A percentile compares a stretch with the other conserved stretches of the same genome.
phyloP scores from a whole-genome alignment of 1,284 basidiomycete genomes.

The Testicularia cyperi region DNA sequence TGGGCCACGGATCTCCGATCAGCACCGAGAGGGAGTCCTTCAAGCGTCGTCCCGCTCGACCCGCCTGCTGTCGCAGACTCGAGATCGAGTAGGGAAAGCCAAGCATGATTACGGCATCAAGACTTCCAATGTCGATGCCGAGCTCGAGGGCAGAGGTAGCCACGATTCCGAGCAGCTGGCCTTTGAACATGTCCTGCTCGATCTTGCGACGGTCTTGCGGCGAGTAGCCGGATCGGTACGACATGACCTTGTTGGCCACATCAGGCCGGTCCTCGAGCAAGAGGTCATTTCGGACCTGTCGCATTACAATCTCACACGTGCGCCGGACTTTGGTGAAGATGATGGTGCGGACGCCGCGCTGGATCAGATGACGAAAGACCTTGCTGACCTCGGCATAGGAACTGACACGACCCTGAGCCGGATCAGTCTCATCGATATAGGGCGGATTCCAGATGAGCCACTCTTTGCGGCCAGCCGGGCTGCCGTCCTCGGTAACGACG shows the following conservation, averaged over 20 bases:
- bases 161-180: conserved; percentile 77
- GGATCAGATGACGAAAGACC: conserved; percentile 79
- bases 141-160: conserved; percentile 88
- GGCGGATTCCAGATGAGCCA: conserved; percentile 66
- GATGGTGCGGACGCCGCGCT: conserved; percentile 76
- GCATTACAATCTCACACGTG: conserved; percentile 81
- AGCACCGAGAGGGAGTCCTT: conserved; percentile 80
- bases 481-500: conserved; percentile 77
- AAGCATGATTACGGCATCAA: conserved; percentile 86
- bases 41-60: conserved; percentile 78
- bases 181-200: conserved; percentile 82
- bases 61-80: conserved; percentile 81
- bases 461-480: conserved; percentile 76
- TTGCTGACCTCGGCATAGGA: conserved; percentile 73
- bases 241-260: conserved; percentile 74
- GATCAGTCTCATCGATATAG: conserved; percentile 67
- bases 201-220: conserved; percentile 76
- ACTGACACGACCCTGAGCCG: conserved; percentile 67
- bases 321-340: conserved; percentile 85
- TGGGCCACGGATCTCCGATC: conserved; percentile 71
- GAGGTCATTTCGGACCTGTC: conserved; percentile 72
- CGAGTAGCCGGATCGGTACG: conserved; percentile 78
- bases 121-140: conserved; percentile 82
- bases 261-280: conserved; percentile 75
- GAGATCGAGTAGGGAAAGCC: conserved; percentile 71